phyloP scores from a whole-genome alignment of 1,139 yeast species.

The Saccharomyces hybrid region DNA sequence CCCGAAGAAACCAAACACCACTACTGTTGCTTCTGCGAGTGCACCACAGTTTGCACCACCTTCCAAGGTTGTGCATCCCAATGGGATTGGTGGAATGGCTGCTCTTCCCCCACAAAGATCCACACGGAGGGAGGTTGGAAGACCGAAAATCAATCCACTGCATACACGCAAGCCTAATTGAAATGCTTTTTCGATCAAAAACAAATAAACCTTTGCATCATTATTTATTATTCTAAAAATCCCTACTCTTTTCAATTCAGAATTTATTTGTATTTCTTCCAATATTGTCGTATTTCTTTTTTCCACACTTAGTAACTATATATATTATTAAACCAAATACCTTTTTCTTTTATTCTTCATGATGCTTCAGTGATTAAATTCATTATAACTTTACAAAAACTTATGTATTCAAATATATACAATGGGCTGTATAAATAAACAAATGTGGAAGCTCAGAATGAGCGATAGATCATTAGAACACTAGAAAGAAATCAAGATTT shows the following conservation, averaged over 20 bases:
- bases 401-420: background rate
- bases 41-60: slow-evolving; percentile 23
- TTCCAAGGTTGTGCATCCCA: slow-evolving; percentile 22
- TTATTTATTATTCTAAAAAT: background rate
- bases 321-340: background rate
- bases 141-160: slow-evolving; percentile 24
- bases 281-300: background rate
- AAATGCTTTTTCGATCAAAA: background rate
- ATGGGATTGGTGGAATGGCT: slow-evolving; percentile 8
- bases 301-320: background rate
- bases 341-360: background rate
- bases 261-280: background rate
- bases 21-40: slow-evolving; percentile 2
- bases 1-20: background rate
- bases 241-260: background rate
- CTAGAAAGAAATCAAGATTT: background rate
- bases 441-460: background rate
- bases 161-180: slow-evolving; percentile 10
- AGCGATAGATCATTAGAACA: background rate
- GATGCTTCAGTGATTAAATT: background rate
- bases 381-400: background rate
- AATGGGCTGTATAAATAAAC: background rate
- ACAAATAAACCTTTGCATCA: background rate
- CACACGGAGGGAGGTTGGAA: slow-evolving; percentile 28
- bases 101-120: slow-evolving; percentile 3